Conservation (phyloP, 139 green algal species). For the Closterium sp. region DNA sequence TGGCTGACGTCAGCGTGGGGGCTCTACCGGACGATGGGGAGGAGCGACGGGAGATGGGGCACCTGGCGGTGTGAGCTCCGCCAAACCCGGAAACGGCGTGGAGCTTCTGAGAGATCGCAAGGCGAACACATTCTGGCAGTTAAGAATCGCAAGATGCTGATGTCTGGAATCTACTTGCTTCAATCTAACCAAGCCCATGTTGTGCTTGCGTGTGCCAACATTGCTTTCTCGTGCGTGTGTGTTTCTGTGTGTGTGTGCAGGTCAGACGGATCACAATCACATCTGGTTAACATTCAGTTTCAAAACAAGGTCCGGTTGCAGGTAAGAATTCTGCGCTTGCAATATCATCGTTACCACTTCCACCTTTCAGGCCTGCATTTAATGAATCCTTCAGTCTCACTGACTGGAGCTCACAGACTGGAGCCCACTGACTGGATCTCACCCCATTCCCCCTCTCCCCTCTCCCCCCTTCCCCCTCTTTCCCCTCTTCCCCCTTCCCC, state of each 20-base stretch:
- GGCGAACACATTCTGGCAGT: constrained; percentile 94
- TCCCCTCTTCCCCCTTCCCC: too few relatives aligned
- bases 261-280: constrained; percentile 75
- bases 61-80: constrained; percentile 87
- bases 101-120: constrained; percentile 86
- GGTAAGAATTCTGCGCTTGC: constrained; percentile 24
- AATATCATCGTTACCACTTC: not conserved
- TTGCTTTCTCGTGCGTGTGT: not conserved
- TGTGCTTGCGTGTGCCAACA: not conserved
- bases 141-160: not conserved
- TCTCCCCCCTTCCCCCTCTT: too few relatives aligned
- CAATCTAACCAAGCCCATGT: too few relatives aligned
- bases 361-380: not conserved
- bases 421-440: too few relatives aligned
- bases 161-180: not conserved
- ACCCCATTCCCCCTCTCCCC: too few relatives aligned
- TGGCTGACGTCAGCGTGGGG: not conserved
- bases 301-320: constrained; percentile 71
- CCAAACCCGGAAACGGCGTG: constrained; percentile 94
- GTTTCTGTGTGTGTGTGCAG: constrained; percentile 33
- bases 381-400: too few relatives aligned
- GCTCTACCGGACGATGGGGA: not conserved
- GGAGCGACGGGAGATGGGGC: constrained; percentile 70
- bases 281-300: constrained; percentile 93
- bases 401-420: too few relatives aligned